Percentiles rank a stretch among this genome's conserved stretches.
Evolutionary conservation across 1,139 yeast species (phyloP).

Genomic region (Geotrichum klebahnii): DNA sequence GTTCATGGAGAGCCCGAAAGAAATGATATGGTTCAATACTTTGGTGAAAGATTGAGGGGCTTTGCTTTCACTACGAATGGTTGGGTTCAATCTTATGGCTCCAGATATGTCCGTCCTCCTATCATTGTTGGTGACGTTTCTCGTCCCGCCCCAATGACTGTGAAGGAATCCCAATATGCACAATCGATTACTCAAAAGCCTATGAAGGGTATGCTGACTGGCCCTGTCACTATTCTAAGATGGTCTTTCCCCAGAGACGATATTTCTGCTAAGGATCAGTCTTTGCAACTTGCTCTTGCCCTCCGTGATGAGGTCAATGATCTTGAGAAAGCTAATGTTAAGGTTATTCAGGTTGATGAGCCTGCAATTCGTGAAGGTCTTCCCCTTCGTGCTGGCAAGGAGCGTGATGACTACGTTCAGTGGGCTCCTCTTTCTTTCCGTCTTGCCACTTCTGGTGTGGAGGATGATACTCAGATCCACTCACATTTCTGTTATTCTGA

Average conservation of each 20-base stretch:
- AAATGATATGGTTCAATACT: slow-evolving; percentile 99
- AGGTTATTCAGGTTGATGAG: slow-evolving; percentile 97
- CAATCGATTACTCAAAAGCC: slow-evolving; percentile 93
- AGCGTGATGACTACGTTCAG: slow-evolving; percentile 90
- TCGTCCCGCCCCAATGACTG: slow-evolving; percentile 97
- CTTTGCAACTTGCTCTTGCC: slow-evolving; percentile 94
- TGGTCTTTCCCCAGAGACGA: slow-evolving; percentile 99
- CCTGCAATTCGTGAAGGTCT: slow-evolving; percentile 99
- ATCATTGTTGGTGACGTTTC: slow-evolving; percentile 98
- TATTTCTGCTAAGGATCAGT: slow-evolving; percentile 86
- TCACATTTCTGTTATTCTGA: slow-evolving; percentile 99
- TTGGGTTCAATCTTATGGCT: slow-evolving; percentile 99
- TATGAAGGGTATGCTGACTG: slow-evolving; percentile 99
- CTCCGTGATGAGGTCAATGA: slow-evolving; percentile 97
- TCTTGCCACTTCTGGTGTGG: slow-evolving; percentile 97
- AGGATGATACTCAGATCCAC: slow-evolving; percentile 93
- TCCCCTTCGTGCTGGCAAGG: slow-evolving; percentile 96
- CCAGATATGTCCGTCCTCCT: slow-evolving; percentile 99
- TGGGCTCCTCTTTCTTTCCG: slow-evolving; percentile 99
- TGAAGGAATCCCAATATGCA: slow-evolving; percentile 97
- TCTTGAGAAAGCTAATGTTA: slow-evolving; percentile 96
- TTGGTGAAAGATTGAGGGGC: slow-evolving; percentile 97
- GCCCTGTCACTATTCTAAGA: slow-evolving; percentile 98
- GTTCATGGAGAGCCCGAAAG: slow-evolving; percentile 99
- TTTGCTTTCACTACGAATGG: slow-evolving; percentile 97